Base-by-base conservation (phyloP, 805 yeast species). In the Starmerella bombi region DNA sequence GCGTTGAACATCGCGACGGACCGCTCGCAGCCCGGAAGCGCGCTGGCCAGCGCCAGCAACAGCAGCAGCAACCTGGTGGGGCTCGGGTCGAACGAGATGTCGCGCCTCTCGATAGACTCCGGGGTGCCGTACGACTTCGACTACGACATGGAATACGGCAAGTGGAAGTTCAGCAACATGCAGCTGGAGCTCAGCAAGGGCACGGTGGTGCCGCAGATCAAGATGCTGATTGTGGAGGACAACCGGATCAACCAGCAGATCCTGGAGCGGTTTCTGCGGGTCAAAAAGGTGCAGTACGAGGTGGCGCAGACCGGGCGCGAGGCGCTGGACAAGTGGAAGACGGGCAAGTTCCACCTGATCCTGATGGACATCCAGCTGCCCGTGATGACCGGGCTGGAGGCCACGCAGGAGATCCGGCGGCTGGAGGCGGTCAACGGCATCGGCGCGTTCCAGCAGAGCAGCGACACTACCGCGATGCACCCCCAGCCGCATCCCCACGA, bases 331-430 rank as follows among this genome's bases (percentile, higher is more conserved):
- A 81, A 77, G 60, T 91, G 97, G 97, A 70, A 83, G 49, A 75
- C 72, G 45, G 98, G 98, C 10, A 96, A 96, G 0, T 84, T 81
- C 55, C 97, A 91, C 58, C 65, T 91, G 48, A 93, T 93, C 30
- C 70, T 91, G 33, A 91, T 91, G 98, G 99, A 91, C 65, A 81
- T 91, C 53, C 97, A 91, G 61, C 66, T 91, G 41, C 99, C 99
- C 0, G 93, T 85, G 2, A 76, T 88, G 68, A 82, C 95, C 1
- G 99, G 99, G 25, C 73, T 91, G 27, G 95, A 88, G 46, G 97
- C 94, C 3, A 81, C 97, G 2, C 79, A 80, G 54, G 94, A 84
- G 53, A 91, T 91, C 31, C 67, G 99, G 40, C 67, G 86, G 36
- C 63, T 85, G 34, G 99, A 91, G 56, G 74, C 74, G 50, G 61